phyloP scores from a whole-genome alignment of 2,329 filamentous ascomycete genomes.

The Fusarium sp. region DNA sequence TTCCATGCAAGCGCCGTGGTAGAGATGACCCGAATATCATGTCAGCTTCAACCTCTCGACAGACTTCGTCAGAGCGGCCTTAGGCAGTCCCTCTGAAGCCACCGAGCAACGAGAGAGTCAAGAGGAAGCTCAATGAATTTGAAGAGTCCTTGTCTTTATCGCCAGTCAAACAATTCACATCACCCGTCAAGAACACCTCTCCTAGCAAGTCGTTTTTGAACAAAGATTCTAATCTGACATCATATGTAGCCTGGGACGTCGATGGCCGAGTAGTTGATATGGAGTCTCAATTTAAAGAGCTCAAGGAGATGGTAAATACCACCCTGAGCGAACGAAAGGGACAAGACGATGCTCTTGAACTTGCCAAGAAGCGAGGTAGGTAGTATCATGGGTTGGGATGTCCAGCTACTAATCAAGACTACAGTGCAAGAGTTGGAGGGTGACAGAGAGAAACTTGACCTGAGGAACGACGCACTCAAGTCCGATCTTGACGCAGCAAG shows the following conservation, averaged over 20 bases:
- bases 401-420: neutral
- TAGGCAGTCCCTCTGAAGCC: slow-evolving; percentile 51
- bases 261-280: slow-evolving; percentile 80
- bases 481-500: slow-evolving; percentile 66
- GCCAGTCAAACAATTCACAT: slow-evolving; percentile 48
- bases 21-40: slow-evolving; percentile 37
- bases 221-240: slow-evolving; percentile 76
- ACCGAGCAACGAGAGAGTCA: slow-evolving; percentile 45
- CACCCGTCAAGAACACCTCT: slow-evolving; percentile 56
- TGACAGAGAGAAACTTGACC: slow-evolving; percentile 58
- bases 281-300: slow-evolving; percentile 75
- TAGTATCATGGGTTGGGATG: neutral
- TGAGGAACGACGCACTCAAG: slow-evolving; percentile 63
- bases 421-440: slow-evolving; percentile 62
- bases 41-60: slow-evolving; percentile 14
- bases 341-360: slow-evolving; percentile 77
- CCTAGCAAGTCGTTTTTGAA: slow-evolving; percentile 69
- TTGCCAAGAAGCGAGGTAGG: slow-evolving; percentile 81
- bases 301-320: slow-evolving; percentile 78
- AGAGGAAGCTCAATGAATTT: slow-evolving; percentile 48
- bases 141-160: slow-evolving; percentile 46
- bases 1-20: slow-evolving; percentile 43
- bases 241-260: slow-evolving; percentile 79
- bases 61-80: slow-evolving; percentile 38
- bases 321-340: slow-evolving; percentile 74